These are phyloP conservation scores for Yarrowia sp. DNA, from an alignment of 805 yeast species.

Conservation along the genomic window DNA sequence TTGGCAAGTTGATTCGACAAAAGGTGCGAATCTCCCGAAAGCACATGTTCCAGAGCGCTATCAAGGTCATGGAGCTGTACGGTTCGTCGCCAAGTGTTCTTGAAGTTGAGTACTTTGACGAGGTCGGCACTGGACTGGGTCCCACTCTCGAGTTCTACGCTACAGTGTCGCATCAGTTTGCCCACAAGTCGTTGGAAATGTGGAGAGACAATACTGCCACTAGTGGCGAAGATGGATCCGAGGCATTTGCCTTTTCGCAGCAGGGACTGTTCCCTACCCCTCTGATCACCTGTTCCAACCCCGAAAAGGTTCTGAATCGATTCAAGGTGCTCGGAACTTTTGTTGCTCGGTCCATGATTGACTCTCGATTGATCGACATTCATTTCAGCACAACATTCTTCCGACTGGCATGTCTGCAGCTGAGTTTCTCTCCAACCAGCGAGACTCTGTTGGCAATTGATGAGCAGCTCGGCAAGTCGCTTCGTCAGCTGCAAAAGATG, in stretches of 20 bases:
- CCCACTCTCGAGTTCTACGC: slow-evolving; percentile 95
- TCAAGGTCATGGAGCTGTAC: slow-evolving; percentile 70
- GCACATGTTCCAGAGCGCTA: slow-evolving; percentile 67
- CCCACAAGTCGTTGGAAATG: slow-evolving; percentile 51
- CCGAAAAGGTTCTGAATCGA: slow-evolving; percentile 42
- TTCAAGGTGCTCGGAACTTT: slow-evolving; percentile 76
- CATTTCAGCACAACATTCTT: slow-evolving; percentile 71
- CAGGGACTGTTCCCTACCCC: slow-evolving; percentile 78
- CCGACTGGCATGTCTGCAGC: slow-evolving; percentile 40
- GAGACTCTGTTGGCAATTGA: slow-evolving; percentile 53
- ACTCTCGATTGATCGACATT: slow-evolving; percentile 83
- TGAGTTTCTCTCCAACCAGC: slow-evolving; percentile 34
- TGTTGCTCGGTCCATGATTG: slow-evolving; percentile 80
- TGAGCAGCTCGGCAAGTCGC: slow-evolving; percentile 53
- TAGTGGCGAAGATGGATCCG: slow-evolving; percentile 28
- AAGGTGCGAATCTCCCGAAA: slow-evolving; percentile 75
- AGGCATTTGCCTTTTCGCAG: slow-evolving; percentile 42
- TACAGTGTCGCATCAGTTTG: slow-evolving; percentile 69
- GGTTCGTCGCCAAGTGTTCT: slow-evolving; percentile 76
- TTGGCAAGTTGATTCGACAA: slow-evolving; percentile 75
- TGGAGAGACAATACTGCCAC: slow-evolving; percentile 54
- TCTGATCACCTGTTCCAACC: slow-evolving; percentile 32
- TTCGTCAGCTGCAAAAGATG: slow-evolving; percentile 49
- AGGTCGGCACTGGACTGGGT: slow-evolving; percentile 94
- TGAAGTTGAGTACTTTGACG: slow-evolving; percentile 84